These are phyloP conservation scores for Penicillium nucicola DNA, from an alignment of 495 filamentous ascomycete genomes.

Conservation along the genomic window DNA sequence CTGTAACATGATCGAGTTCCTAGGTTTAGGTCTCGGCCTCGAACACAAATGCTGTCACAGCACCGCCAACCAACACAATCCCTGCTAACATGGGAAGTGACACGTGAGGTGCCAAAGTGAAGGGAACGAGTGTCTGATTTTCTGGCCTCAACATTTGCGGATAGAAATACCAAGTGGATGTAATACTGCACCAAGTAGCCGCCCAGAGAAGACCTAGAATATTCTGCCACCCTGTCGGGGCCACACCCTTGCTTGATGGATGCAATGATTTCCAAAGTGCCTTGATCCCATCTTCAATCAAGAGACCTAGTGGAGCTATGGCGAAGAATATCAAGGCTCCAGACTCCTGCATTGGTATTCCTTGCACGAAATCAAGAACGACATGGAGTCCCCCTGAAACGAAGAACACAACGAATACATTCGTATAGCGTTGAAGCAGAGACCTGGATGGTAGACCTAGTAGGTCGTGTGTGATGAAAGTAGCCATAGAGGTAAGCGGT, in stretches of 20 bases:
- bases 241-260: not conserved
- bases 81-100: slow-evolving; percentile 6
- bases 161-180: slow-evolving; percentile 22
- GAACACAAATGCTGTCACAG: slow-evolving; percentile 5
- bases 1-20: not conserved
- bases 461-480: slow-evolving; percentile 19
- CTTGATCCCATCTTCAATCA: slow-evolving; percentile 28
- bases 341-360: slow-evolving; percentile 19
- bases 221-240: slow-evolving; percentile 8
- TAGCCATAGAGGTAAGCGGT: slow-evolving; percentile 23
- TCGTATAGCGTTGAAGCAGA: slow-evolving; percentile 23
- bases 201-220: slow-evolving; percentile 12
- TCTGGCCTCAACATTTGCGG: slow-evolving; percentile 17
- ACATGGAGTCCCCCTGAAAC: slow-evolving; percentile 31
- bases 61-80: slow-evolving; percentile 6
- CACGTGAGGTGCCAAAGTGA: slow-evolving; percentile 5
- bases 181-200: slow-evolving; percentile 16
- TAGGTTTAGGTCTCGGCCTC: slow-evolving; percentile 8
- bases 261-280: slow-evolving; percentile 3
- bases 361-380: slow-evolving; percentile 25
- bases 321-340: slow-evolving; percentile 31
- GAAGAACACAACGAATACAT: slow-evolving; percentile 29
- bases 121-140: slow-evolving; percentile 16
- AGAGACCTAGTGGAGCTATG: slow-evolving; percentile 25
- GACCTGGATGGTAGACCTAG: slow-evolving; percentile 21